Evolutionary conservation across 805 yeast species (phyloP).

Genomic region (Yarrowia sp.): DNA sequence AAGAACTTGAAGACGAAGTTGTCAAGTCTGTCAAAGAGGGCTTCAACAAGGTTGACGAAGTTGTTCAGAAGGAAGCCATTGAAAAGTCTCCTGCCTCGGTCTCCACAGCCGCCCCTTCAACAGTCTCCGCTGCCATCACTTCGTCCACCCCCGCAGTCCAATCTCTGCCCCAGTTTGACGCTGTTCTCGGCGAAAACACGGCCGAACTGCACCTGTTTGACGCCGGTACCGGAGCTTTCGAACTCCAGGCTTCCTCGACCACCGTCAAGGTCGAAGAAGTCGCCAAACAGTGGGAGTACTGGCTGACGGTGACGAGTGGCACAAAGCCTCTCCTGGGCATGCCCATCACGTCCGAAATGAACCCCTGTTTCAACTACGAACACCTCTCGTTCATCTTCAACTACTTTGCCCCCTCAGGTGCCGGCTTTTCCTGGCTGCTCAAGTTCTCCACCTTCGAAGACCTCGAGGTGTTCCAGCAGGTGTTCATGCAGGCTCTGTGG

Average conservation of each 20-base stretch:
- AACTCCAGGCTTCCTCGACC: constrained; percentile 52
- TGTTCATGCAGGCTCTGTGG: constrained; percentile 63
- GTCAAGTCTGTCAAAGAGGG: not conserved
- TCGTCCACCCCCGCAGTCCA: not conserved
- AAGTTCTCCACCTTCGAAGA: constrained; percentile 56
- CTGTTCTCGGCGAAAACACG: not conserved
- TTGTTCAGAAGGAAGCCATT: not conserved
- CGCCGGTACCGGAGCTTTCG: constrained; percentile 57
- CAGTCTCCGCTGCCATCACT: constrained; percentile 43
- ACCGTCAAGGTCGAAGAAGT: constrained; percentile 55
- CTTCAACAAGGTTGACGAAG: not conserved
- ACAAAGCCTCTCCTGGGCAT: constrained; percentile 52
- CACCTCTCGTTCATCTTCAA: constrained; percentile 71
- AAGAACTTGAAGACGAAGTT: constrained; percentile 34
- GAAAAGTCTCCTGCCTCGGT: not conserved
- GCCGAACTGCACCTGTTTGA: constrained; percentile 62
- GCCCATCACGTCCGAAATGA: constrained; percentile 58
- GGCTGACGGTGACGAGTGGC: constrained; percentile 56
- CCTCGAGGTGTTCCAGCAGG: constrained; percentile 60
- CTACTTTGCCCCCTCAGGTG: constrained; percentile 52
- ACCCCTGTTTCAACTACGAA: constrained; percentile 70
- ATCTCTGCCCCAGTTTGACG: constrained; percentile 10
- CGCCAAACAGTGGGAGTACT: constrained; percentile 58
- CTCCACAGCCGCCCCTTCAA: constrained; percentile 40
- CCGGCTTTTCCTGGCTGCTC: constrained; percentile 67